phyloP scores from a whole-genome alignment of 495 filamentous ascomycete species.

The Aspergillus mulundensis region DNA sequence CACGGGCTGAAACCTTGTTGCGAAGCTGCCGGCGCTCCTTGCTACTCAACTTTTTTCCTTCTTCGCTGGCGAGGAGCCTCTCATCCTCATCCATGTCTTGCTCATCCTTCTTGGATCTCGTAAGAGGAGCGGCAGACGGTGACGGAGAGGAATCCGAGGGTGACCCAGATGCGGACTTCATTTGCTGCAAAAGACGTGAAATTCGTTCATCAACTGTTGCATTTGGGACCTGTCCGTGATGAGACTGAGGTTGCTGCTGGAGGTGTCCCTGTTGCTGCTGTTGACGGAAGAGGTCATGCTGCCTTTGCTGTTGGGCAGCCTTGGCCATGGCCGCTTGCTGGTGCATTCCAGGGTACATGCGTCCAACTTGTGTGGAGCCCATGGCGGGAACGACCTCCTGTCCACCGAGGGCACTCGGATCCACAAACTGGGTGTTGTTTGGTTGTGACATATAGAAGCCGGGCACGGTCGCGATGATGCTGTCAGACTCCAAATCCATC shows the following conservation, averaged over 20 bases:
- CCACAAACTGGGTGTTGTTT: slow-evolving; percentile 52
- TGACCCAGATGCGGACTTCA: slow-evolving; percentile 62
- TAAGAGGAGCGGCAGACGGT: slow-evolving; percentile 41
- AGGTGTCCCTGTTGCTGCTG: slow-evolving; percentile 46
- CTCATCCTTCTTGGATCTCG: slow-evolving; percentile 79
- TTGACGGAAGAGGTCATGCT: slow-evolving; percentile 62
- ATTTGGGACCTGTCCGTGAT: slow-evolving; percentile 52
- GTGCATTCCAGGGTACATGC: slow-evolving; percentile 87
- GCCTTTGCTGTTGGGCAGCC: slow-evolving; percentile 63
- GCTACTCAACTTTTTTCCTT: slow-evolving; percentile 93
- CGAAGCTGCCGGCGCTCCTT: slow-evolving; percentile 91
- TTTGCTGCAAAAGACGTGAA: slow-evolving; percentile 75
- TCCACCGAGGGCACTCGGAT: slow-evolving; percentile 65
- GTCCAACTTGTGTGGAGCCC: slow-evolving; percentile 55
- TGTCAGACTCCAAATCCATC: slow-evolving; percentile 51
- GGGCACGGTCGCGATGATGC: slow-evolving; percentile 59
- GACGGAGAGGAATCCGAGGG: slow-evolving; percentile 48
- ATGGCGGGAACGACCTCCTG: slow-evolving; percentile 43
- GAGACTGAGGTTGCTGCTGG: slow-evolving; percentile 32
- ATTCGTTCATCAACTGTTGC: slow-evolving; percentile 80
- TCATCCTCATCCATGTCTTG: slow-evolving; percentile 99
- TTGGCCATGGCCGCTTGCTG: slow-evolving; percentile 79
- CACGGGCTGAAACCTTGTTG: slow-evolving; percentile 97
- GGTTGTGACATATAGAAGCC: slow-evolving; percentile 38
- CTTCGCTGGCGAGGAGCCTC: slow-evolving; percentile 84